Evolutionary conservation across 2,329 filamentous ascomycete species (phyloP).

Genomic region (Fusarium brachygibbosum): DNA sequence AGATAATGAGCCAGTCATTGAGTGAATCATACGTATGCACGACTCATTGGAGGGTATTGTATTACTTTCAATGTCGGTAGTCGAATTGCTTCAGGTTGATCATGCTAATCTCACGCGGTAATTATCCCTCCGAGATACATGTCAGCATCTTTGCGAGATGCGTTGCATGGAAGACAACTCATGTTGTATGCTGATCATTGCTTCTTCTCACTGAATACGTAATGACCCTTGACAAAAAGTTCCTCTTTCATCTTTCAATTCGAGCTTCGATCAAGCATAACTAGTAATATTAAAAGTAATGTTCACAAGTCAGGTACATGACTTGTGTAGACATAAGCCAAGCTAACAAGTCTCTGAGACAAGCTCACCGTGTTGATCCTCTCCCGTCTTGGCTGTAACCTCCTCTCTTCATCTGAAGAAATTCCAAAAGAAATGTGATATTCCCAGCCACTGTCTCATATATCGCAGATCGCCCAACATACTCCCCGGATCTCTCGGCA

Average conservation of each 20-base stretch:
- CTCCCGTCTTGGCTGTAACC: conserved; percentile 41
- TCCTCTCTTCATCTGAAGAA: conserved; percentile 9
- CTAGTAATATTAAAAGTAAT: background rate
- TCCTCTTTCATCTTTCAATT: background rate
- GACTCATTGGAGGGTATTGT: conserved; percentile 3
- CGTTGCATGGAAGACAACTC: background rate
- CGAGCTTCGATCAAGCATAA: conserved; percentile 4
- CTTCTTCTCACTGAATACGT: background rate
- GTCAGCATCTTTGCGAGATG: conserved; percentile 11
- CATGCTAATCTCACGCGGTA: conserved; percentile 27
- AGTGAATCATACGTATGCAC: conserved; percentile 2
- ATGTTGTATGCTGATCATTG: conserved; percentile 27
- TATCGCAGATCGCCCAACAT: conserved; percentile 28
- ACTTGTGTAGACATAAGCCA: conserved; percentile 14
- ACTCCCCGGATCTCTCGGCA: conserved; percentile 41
- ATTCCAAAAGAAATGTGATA: conserved; percentile 17
- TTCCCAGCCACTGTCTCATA: conserved; percentile 22
- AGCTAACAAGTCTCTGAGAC: background rate
- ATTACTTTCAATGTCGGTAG: conserved; percentile 25
- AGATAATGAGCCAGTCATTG: conserved; percentile 29
- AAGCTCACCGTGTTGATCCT: conserved; percentile 28
- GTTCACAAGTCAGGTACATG: conserved; percentile 16
- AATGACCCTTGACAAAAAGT: conserved; percentile 6
- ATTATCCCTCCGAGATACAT: conserved; percentile 26
- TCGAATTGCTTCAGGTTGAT: conserved; percentile 25